Evolutionary conservation across 1,284 basidiomycete genomes (phyloP).

Genomic region (Phellinidium pouzarii): DNA sequence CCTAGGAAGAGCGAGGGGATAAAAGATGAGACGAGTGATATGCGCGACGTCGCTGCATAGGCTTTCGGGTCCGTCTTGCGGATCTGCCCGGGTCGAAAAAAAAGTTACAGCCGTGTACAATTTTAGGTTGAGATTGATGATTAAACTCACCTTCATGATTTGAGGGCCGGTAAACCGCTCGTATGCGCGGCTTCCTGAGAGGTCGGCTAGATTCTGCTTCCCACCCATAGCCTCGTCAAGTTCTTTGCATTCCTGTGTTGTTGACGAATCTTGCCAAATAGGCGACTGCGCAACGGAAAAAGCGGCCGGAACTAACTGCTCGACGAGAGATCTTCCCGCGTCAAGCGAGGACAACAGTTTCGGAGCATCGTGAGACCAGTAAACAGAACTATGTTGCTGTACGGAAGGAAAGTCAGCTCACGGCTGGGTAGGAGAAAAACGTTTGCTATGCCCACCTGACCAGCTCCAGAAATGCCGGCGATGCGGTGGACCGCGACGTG

Average conservation of each 20-base stretch:
- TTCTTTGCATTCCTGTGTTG: slow-evolving; percentile 63
- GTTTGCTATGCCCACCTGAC: slow-evolving; percentile 46
- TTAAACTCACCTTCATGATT: slow-evolving; percentile 58
- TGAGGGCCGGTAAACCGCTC: slow-evolving; percentile 86
- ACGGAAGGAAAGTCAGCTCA: slow-evolving; percentile 5
- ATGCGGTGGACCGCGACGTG: slow-evolving; percentile 55
- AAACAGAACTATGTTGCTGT: slow-evolving; percentile 89
- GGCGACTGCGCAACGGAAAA: slow-evolving; percentile 72
- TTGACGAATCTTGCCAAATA: slow-evolving; percentile 93
- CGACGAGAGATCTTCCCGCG: slow-evolving; percentile 41
- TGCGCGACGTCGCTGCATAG: slow-evolving; percentile 62
- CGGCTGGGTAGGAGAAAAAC: slow-evolving; percentile 1
- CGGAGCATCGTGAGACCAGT: slow-evolving; percentile 65
- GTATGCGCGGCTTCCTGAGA: slow-evolving; percentile 81
- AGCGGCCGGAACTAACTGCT: slow-evolving; percentile 51
- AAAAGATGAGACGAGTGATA: slow-evolving; percentile 82
- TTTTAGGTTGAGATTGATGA: neutral
- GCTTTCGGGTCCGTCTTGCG: slow-evolving; percentile 48
- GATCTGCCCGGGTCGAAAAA: slow-evolving; percentile 36
- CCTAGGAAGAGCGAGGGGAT: slow-evolving; percentile 76
- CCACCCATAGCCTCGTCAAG: slow-evolving; percentile 68
- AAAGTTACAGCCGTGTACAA: neutral
- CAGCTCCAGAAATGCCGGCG: slow-evolving; percentile 65
- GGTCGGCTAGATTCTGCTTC: slow-evolving; percentile 59
- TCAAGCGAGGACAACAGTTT: slow-evolving; percentile 50